These are phyloP conservation scores for Physaria fendleri DNA, from an alignment of 345 rosid species.

Conservation along the genomic window DNA sequence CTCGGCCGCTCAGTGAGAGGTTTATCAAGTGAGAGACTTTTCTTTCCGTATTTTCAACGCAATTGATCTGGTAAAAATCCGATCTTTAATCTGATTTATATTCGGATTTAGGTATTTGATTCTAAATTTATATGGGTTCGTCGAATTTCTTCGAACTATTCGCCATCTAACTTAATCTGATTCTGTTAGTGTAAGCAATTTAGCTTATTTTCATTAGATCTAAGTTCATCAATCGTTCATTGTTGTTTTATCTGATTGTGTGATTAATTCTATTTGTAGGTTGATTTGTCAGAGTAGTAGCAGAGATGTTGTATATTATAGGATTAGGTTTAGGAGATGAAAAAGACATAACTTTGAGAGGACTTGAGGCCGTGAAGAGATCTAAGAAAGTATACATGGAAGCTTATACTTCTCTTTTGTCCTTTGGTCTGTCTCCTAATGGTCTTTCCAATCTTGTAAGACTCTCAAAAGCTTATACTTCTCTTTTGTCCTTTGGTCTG, in stretches of 20 bases:
- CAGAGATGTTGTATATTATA: conserved; percentile 64
- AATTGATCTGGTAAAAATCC: neutral
- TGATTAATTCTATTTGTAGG: neutral
- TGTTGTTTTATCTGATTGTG: neutral
- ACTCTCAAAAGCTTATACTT: conserved; percentile 43
- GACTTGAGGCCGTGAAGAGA: conserved; percentile 67
- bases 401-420: conserved; percentile 92
- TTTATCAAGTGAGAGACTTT: neutral
- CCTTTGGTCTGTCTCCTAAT: conserved; percentile 68
- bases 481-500: conserved; percentile 85
- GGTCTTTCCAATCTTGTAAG: conserved; percentile 69
- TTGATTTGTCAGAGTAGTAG: conserved; percentile 18
- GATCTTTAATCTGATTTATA: too few species aligned
- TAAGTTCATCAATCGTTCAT: neutral
- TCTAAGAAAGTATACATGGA: conserved; percentile 81
- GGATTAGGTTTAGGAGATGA: conserved; percentile 88
- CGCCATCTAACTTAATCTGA: neutral
- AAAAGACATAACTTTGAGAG: conserved; percentile 73
- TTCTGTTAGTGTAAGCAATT: neutral
- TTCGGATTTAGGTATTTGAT: too few species aligned
- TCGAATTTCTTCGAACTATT: neutral
- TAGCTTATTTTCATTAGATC: neutral
- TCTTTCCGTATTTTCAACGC: neutral
- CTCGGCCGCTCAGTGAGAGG: neutral
- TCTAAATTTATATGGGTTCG: neutral